phyloP scores from a whole-genome alignment of 805 yeast species.

The Zygotorulaspora sp. region DNA sequence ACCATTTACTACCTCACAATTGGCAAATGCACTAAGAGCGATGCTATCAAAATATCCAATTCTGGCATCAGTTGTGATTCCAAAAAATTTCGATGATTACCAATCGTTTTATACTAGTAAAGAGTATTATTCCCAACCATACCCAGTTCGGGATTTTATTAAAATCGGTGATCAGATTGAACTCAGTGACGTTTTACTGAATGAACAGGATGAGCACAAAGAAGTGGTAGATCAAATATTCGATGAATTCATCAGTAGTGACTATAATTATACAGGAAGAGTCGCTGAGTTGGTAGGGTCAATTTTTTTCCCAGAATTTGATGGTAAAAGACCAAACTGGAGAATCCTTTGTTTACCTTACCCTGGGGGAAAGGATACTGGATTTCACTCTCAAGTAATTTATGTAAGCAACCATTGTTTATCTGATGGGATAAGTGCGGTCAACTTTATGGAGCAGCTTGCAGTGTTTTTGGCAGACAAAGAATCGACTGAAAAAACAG shows the following conservation, averaged over 20 bases:
- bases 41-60: slow-evolving; percentile 23
- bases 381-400: slow-evolving; percentile 11
- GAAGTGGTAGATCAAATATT: slow-evolving; percentile 9
- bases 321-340: slow-evolving; percentile 24
- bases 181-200: slow-evolving; percentile 22
- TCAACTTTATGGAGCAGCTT: slow-evolving; percentile 25
- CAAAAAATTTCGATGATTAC: slow-evolving; percentile 17
- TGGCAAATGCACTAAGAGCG: slow-evolving; percentile 17
- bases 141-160: slow-evolving; percentile 25
- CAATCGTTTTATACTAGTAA: slow-evolving; percentile 20
- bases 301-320: slow-evolving; percentile 19
- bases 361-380: not conserved
- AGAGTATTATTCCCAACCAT: slow-evolving; percentile 20
- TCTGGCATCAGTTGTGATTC: slow-evolving; percentile 19
- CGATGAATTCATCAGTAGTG: slow-evolving; percentile 14
- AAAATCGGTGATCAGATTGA: slow-evolving; percentile 16
- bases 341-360: slow-evolving; percentile 20
- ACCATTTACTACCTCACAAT: slow-evolving; percentile 6
- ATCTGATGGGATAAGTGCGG: slow-evolving; percentile 26
- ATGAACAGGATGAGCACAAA: slow-evolving; percentile 20
- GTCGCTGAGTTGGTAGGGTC: slow-evolving; percentile 15
- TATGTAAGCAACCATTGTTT: slow-evolving; percentile 26
- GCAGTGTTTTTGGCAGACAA: slow-evolving; percentile 8
- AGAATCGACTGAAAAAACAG: not conserved
- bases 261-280: slow-evolving; percentile 10